Evolutionary conservation across 2,329 filamentous ascomycete species (phyloP).

Genomic region (Hypoxylon sp.): DNA sequence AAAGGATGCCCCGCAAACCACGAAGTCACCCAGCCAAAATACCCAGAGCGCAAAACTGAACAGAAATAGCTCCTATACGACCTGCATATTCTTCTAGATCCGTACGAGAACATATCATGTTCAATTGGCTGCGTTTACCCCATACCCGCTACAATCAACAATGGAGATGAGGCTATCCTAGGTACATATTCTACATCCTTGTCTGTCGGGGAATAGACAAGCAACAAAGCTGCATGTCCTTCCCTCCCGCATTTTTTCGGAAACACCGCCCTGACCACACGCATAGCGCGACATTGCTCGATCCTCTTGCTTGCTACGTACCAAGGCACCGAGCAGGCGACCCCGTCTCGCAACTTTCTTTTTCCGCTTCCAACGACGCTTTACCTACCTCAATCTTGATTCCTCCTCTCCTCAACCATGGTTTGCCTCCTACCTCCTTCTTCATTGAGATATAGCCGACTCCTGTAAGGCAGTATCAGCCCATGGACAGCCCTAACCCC

Average conservation of each 20-base stretch:
- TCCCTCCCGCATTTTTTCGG: slow-evolving; percentile 9
- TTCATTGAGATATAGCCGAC: not conserved
- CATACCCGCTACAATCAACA: slow-evolving; percentile 6
- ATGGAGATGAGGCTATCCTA: slow-evolving; percentile 1
- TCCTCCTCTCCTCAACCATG: slow-evolving; percentile 1
- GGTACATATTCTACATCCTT: not conserved
- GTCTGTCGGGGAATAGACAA: not conserved
- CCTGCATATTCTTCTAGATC: slow-evolving; percentile 1
- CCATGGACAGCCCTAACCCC: not conserved
- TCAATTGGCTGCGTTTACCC: slow-evolving; percentile 4
- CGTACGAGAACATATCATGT: not conserved
- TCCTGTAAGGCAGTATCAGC: not conserved
- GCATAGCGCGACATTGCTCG: slow-evolving; percentile 15
- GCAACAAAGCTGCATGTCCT: slow-evolving; percentile 4
- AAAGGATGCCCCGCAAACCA: slow-evolving; percentile 4
- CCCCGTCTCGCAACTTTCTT: not conserved
- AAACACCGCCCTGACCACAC: slow-evolving; percentile 7
- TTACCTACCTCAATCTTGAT: not conserved
- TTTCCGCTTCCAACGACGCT: not conserved
- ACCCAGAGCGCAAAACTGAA: slow-evolving; percentile 2
- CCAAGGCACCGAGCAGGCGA: not conserved
- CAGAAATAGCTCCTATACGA: slow-evolving; percentile 17
- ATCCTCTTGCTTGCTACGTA: slow-evolving; percentile 1
- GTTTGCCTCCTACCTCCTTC: slow-evolving; percentile 5
- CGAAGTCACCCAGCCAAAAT: not conserved